Percentiles rank a stretch among this genome's conserved stretches.
Evolutionary conservation across 169 alveolate genomes (phyloP).

Genomic region (Plasmodium cynomolgi): DNA sequence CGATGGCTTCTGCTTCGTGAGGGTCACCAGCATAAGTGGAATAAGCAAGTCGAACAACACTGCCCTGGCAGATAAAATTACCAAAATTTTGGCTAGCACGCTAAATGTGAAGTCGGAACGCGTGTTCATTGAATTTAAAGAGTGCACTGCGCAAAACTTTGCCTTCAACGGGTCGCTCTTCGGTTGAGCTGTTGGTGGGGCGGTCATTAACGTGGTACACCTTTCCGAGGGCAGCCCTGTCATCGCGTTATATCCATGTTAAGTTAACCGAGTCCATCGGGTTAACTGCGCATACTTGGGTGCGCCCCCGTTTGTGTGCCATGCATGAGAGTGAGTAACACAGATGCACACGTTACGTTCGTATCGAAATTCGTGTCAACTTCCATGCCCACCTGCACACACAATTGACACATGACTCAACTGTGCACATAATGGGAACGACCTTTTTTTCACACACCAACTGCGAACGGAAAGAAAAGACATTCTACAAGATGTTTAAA

Average conservation of each 20-base stretch:
- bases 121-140: conserved; percentile 39
- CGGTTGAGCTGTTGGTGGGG: background rate
- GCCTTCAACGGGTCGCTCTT: conserved; percentile 55
- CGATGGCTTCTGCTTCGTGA: conserved; percentile 55
- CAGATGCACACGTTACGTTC: background rate
- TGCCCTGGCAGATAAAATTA: conserved; percentile 41
- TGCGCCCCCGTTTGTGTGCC: background rate
- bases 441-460: background rate
- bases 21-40: conserved; percentile 53
- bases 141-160: conserved; percentile 42
- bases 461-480: background rate
- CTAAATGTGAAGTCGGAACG: conserved; percentile 38
- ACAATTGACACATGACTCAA: background rate
- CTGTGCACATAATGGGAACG: background rate
- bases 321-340: background rate
- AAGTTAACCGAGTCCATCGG: background rate
- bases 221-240: too few species aligned
- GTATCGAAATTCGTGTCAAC: background rate
- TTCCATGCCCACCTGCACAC: background rate
- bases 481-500: background rate
- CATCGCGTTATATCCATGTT: background rate
- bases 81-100: conserved; percentile 8
- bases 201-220: background rate
- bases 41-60: conserved; percentile 40
- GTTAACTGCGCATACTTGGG: background rate